Percentiles rank a stretch among this genome's conserved stretches.
These are phyloP conservation scores for Teunomyces gatunensis DNA, from an alignment of 805 yeast genomes.

Conservation along the genomic window DNA sequence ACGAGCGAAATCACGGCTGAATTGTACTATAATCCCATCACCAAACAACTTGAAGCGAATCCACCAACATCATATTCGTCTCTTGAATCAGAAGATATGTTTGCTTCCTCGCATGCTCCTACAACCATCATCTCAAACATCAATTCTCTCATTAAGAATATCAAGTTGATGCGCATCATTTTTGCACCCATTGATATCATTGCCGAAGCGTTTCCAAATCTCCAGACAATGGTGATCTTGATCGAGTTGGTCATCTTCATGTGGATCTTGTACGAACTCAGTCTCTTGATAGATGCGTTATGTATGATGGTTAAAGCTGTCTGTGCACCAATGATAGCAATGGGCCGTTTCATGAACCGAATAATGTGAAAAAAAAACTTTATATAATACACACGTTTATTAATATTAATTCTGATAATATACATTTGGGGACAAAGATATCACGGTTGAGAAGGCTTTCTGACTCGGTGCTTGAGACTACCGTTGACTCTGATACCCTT, in stretches of 20 bases:
- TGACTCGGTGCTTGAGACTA: slow-evolving; percentile 9
- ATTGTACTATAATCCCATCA: slow-evolving; percentile 30
- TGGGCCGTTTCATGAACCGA: slow-evolving; percentile 43
- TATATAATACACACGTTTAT: not conserved
- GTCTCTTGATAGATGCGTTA: slow-evolving; percentile 40
- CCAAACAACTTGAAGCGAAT: slow-evolving; percentile 29
- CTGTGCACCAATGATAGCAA: slow-evolving; percentile 47
- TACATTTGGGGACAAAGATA: not conserved
- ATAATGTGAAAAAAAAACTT: slow-evolving; percentile 22
- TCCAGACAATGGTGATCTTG: slow-evolving; percentile 40
- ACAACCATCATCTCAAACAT: slow-evolving; percentile 29
- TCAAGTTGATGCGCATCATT: slow-evolving; percentile 33
- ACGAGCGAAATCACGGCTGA: slow-evolving; percentile 25
- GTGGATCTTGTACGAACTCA: slow-evolving; percentile 43
- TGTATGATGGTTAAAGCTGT: slow-evolving; percentile 45
- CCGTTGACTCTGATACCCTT: slow-evolving; percentile 43
- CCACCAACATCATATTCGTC: slow-evolving; percentile 17
- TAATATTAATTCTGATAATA: not conserved
- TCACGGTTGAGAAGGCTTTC: slow-evolving; percentile 4
- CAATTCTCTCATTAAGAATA: slow-evolving; percentile 31
- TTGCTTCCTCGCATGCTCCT: slow-evolving; percentile 9
- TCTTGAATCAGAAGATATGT: not conserved
- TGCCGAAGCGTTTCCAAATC: slow-evolving; percentile 33
- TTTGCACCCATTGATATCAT: slow-evolving; percentile 42
- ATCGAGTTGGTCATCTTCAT: slow-evolving; percentile 36